Base-by-base conservation (phyloP, 192 early-diverging fungal species). In the Linnemannia schmuckeri region DNA sequence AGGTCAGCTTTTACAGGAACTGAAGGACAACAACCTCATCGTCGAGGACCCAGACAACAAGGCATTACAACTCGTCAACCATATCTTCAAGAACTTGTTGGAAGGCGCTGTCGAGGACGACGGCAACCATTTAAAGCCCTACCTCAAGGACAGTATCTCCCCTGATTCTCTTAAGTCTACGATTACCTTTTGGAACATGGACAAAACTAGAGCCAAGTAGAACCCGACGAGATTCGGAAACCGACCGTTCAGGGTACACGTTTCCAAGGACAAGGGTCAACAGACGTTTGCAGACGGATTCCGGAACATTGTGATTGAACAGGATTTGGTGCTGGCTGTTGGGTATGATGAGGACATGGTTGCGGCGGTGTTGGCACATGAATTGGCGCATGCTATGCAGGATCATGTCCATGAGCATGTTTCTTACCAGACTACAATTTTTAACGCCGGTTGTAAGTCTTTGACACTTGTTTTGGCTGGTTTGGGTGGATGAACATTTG, bases 361-460 rank as follows among this genome's bases (percentile, higher is more conserved):
- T 61, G 74, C 74, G 6, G 74, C 74, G 1, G 74, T 76, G 33
- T 30, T 76, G 15, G 74, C 74, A 1, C 74, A 76, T 30, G 74
- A 76, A 30, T 35, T 76, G 22, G 74, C 74, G 18, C 74, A 76
- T 40, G 27, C 55, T 17, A 49, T 61, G 18, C 74, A 76, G 54
- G 35, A 61, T 22, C 74, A 76, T 41, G 12, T 61, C 15, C 37
- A 24, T 13, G 74, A 76, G 37, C 74, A 18, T 0, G 49, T 22
- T 22, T 52, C 49, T 22, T 52, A 22, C 18, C 49, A 22, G 6
- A 22, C 49, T 52, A 18, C 49, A 5, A 6, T 52, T 20, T 1
- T 52, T 6, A 52, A 52, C 6, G 20, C 49, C 18, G 49, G 49
- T 18, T 20, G 49, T 52, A 52, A 52, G 49, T 52, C 20, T 5